Conservation (phyloP, 805 yeast species). For the Ogataea paraovalis region DNA sequence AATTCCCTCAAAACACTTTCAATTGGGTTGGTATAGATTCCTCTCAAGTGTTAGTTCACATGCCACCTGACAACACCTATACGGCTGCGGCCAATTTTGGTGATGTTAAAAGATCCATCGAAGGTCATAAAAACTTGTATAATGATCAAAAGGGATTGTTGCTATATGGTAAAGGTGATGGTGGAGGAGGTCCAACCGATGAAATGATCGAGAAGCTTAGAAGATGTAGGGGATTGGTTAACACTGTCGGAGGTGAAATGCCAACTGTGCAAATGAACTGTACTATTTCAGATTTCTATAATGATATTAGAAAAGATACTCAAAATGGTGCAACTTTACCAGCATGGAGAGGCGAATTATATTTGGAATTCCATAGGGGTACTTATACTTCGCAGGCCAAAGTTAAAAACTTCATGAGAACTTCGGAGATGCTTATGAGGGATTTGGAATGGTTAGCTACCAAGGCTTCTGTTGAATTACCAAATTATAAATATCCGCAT, state of each 20-base stretch:
- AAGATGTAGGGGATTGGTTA: constrained; percentile 83
- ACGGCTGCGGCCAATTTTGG: constrained; percentile 93
- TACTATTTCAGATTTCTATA: constrained; percentile 78
- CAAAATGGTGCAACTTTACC: constrained; percentile 67
- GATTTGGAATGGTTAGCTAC: constrained; percentile 85
- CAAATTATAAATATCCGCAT: constrained; percentile 67
- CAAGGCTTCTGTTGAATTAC: constrained; percentile 53
- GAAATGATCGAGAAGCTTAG: constrained; percentile 92
- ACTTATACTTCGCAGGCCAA: constrained; percentile 93
- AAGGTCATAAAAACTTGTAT: constrained; percentile 79
- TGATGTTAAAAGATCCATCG: constrained; percentile 76
- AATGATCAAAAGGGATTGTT: constrained; percentile 77
- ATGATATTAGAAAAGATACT: constrained; percentile 57
- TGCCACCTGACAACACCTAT: constrained; percentile 97
- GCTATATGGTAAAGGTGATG: constrained; percentile 92
- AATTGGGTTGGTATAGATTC: constrained; percentile 96
- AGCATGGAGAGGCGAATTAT: constrained; percentile 90
- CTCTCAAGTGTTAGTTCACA: constrained; percentile 87
- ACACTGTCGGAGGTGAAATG: constrained; percentile 66
- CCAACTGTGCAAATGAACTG: constrained; percentile 79
- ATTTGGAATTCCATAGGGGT: constrained; percentile 94
- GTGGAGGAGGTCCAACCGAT: constrained; percentile 97
- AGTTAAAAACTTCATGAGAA: constrained; percentile 76
- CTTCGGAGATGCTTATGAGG: constrained; percentile 69
- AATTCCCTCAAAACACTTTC: constrained; percentile 85